Conservation (phyloP, 257 asterid genomes). For the Solanum pinnatisectum region DNA sequence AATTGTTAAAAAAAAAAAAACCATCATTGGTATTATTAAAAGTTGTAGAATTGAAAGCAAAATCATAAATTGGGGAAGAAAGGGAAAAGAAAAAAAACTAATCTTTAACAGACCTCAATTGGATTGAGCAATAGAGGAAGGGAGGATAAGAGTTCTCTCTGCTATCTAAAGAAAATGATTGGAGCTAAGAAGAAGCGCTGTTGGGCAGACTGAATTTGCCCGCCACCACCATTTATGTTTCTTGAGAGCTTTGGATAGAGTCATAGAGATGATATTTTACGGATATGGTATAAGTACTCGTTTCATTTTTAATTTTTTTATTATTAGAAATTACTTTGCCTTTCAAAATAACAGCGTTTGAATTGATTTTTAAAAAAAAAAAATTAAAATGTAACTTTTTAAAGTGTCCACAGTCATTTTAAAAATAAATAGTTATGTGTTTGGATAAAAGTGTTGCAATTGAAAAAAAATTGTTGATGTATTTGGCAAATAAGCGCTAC, state of each 20-base stretch:
- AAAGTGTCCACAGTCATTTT: too few species aligned
- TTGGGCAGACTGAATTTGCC: not conserved
- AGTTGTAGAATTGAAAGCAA: not conserved
- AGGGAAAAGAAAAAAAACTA: too few species aligned
- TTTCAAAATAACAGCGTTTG: not conserved
- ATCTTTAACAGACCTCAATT: not conserved
- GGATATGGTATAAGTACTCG: not conserved
- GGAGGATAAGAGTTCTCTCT: too few species aligned
- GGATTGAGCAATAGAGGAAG: not conserved
- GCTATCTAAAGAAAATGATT: not conserved
- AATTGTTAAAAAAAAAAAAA: too few species aligned
- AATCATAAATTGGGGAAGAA: not conserved
- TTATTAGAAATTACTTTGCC: too few species aligned
- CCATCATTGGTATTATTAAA: not conserved
- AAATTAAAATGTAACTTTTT: too few species aligned
- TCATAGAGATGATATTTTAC: not conserved
- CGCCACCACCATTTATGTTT: not conserved
- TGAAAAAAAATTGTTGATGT: too few species aligned
- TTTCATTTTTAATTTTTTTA: not conserved
- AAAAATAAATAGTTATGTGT: too few species aligned
- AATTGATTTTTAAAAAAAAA: too few species aligned
- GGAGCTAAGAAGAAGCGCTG: not conserved
- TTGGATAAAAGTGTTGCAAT: too few species aligned
- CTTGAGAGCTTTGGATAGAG: not conserved
- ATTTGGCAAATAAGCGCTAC: too few species aligned